Base-by-base conservation (phyloP, 1,284 basidiomycete genomes). In the Rugosomyces carneus region DNA sequence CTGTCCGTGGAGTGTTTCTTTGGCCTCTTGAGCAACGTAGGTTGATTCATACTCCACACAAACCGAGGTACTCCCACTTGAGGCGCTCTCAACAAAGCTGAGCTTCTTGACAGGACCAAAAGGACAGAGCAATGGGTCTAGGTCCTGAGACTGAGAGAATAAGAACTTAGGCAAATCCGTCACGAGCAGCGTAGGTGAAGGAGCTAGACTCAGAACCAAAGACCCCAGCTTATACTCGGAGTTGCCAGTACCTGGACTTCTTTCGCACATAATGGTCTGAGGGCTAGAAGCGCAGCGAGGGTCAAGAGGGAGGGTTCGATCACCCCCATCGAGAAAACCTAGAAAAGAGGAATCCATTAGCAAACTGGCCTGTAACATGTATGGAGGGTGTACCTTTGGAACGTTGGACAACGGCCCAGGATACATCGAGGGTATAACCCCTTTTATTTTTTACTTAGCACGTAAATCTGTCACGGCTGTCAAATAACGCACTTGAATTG, bases 401-500 rank as follows among this genome's bases (percentile, higher is more conserved):
- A 40, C 84, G 81, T 55, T 88, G 85, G 32, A 88, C 85, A 23
- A 89, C 85, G 15, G 84, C 85, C 84, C 84, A 88, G 2, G 85
- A 88, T 42, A 88, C 75, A 57, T 88, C 85, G 37, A 88, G 75
- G 18, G 71, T 68, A 56, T 84, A 80, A 4, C 81, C 82, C 55
- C 84, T 87, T 34, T 11, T 5, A 38, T 37, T 23, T 9, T 7
- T 45, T 4, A 5, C 13, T 19, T 45, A 32, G 39, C 20, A 18
- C 20, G 11, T 10, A 15, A 26, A 13, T 18, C 16, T n/a, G 13
- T 29, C 29, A n/a, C 32, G 10, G 6, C 11, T 26, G 11, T 1
- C 34, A 18, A 34, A 18, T 13, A 31, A 55, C 73, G 55, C 55
- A 81, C 84, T 81, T 83, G 53, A 85, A 71, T 54, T 82, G 78